Conservation (phyloP, 768 basidiomycete genomes). For the Rhizopogon vesiculosus region DNA sequence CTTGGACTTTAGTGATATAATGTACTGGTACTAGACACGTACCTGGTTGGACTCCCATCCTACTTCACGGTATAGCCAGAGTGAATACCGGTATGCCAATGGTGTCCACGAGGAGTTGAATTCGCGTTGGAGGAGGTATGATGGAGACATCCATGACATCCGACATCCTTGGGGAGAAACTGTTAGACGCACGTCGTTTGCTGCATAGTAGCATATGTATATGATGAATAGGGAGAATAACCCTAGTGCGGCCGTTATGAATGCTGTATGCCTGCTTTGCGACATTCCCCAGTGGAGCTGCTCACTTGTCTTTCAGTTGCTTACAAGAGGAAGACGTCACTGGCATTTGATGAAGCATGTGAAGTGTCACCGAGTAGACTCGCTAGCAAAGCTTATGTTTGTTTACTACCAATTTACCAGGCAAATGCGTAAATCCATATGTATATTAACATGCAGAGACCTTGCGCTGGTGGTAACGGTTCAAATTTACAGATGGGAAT, state of each 20-base stretch:
- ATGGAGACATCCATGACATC: slow-evolving; percentile 96
- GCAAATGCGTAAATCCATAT: background rate
- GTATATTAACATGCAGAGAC: background rate
- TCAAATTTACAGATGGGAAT: background rate
- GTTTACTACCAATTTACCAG: too few species aligned
- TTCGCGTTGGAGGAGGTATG: slow-evolving; percentile 68
- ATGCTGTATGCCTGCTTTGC: background rate
- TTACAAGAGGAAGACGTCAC: background rate
- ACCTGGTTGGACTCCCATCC: slow-evolving; percentile 76
- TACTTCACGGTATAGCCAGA: slow-evolving; percentile 90
- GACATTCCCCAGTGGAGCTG: background rate
- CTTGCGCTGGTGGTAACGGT: background rate
- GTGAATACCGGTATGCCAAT: slow-evolving; percentile 67
- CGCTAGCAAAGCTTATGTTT: too few species aligned
- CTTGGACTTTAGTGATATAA: slow-evolving; percentile 7
- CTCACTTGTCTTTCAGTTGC: background rate
- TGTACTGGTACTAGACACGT: slow-evolving; percentile 4
- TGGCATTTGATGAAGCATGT: background rate
- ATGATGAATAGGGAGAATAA: slow-evolving; percentile 34
- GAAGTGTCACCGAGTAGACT: too few species aligned
- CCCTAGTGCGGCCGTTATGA: slow-evolving; percentile 10
- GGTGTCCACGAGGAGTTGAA: slow-evolving; percentile 70
- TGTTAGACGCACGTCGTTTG: slow-evolving; percentile 36
- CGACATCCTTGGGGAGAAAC: slow-evolving; percentile 89
- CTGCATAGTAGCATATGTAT: slow-evolving; percentile 39